Evolutionary conservation across 2,329 filamentous ascomycete genomes (phyloP), one percentile per base, ranked within the genome.

Genomic region (Phyllosticta capitalensis): DNA sequence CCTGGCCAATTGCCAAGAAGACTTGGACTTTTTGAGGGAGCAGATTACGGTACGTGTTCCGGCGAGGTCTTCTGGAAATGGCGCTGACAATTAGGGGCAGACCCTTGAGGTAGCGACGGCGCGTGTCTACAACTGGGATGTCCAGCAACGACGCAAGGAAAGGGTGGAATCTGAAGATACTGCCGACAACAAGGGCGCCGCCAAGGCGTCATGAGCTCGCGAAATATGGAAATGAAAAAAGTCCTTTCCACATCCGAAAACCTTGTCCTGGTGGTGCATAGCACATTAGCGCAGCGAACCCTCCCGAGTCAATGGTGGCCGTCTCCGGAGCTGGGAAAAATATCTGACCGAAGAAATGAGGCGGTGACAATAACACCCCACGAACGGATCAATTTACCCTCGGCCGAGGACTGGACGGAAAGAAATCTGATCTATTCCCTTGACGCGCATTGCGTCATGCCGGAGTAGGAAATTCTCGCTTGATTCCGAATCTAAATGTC

Each of bases 111-210:
- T 99, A 33, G 94, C 94, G 3, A 91, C 92, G 49, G 94, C 94
- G 21, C 83, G 94, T 64, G 92, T 99, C n/a, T 97, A 99, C 75
- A 99, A 99, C 75, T 97, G 94, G 92, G 94, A 99, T 69, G 91
- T 99, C 4, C 90, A 92, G 51, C 89, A 96, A 78, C 90, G 95
- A 76, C 82, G 94, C 66, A 96, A 96, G 79, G 91, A 96, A 62
- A 94, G 91, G 73, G 79, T 76, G 3, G 85, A 87, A 48, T 66
- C 63, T 17, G 76, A 80, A 49, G 76, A 75, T 54, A 75, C 77
- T 71, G 74, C 73, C 56, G 73, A 74, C 60, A 71, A 68, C 62
- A 71, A 73, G 48, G 26, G 9, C 26, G 26, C 52, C 30, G 9
- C 50, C 19, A 52, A 52, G 19, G 9, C 50, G 19, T 21, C 20